A percentile compares a stretch with the other conserved stretches of the same genome.
Conservation (phyloP, 2,329 filamentous ascomycete genomes). For the Penicillium expansum region DNA sequence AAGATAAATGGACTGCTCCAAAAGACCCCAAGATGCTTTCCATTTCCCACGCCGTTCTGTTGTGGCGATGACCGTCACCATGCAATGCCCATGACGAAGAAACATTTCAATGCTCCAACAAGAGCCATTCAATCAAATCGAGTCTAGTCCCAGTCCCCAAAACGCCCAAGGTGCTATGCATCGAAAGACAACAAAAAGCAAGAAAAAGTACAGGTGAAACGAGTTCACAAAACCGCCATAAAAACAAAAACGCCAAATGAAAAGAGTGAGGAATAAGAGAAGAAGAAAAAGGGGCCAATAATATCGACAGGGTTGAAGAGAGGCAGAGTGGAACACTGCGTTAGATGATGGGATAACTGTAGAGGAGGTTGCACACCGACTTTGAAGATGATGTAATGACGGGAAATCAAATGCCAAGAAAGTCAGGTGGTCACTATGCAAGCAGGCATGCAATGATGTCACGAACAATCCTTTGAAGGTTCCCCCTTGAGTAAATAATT, state of each 20-base stretch:
- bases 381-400: conserved; percentile 15
- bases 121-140: conserved; percentile 34
- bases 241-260: conserved; percentile 15
- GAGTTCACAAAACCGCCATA: conserved; percentile 19
- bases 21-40: conserved; percentile 31
- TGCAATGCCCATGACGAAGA: conserved; percentile 30
- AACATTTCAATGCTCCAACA: conserved; percentile 33
- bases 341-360: neutral
- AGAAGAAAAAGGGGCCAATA: conserved; percentile 14
- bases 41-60: conserved; percentile 29
- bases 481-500: conserved; percentile 19
- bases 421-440: conserved; percentile 23
- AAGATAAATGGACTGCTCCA: conserved; percentile 30
- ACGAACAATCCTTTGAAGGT: conserved; percentile 19
- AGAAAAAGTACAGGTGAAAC: conserved; percentile 25
- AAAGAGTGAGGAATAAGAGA: neutral
- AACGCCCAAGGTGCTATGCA: conserved; percentile 41
- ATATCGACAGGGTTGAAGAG: conserved; percentile 17
- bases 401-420: conserved; percentile 21
- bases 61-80: conserved; percentile 30
- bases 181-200: conserved; percentile 29
- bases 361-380: conserved; percentile 13
- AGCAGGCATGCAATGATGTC: conserved; percentile 32
- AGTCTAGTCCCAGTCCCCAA: conserved; percentile 36
- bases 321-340: conserved; percentile 9